Percentiles rank a stretch among this genome's conserved stretches.
These are phyloP conservation scores for Sporodiniella umbellata DNA, from an alignment of 371 early-diverging fungal genomes.

Conservation along the genomic window DNA sequence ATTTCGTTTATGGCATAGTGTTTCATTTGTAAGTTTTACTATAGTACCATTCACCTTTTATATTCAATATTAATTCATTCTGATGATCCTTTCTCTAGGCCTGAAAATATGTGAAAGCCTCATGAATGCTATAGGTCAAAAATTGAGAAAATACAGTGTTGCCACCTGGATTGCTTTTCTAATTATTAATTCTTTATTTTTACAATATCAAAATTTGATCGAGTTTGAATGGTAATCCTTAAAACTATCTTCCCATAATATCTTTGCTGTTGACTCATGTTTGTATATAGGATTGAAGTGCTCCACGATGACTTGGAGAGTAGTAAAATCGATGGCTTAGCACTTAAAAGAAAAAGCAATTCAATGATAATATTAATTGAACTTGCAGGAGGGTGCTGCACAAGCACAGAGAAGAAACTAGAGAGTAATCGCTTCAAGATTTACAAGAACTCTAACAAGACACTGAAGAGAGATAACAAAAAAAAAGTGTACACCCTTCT, in stretches of 20 bases:
- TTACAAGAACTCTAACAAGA: conserved; percentile 7
- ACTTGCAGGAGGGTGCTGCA: conserved; percentile 3
- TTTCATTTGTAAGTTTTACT: conserved; percentile 13
- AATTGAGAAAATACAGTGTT: conserved; percentile 6
- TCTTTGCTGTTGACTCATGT: conserved; percentile 6
- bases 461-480: conserved; percentile 4
- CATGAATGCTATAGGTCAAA: conserved; percentile 6
- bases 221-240: conserved; percentile 9
- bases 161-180: conserved; percentile 12
- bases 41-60: conserved; percentile 10
- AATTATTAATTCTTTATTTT: conserved; percentile 6
- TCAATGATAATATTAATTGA: conserved; percentile 6
- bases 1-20: conserved; percentile 5
- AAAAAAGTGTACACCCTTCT: conserved; percentile 2
- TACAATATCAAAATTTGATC: conserved; percentile 8
- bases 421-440: conserved; percentile 6
- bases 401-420: conserved; percentile 6
- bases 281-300: conserved; percentile 6
- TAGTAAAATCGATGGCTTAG: conserved; percentile 8
- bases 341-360: conserved; percentile 4
- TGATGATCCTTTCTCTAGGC: conserved; percentile 11
- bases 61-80: conserved; percentile 7
- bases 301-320: conserved; percentile 5
- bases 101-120: conserved; percentile 13
- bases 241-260: conserved; percentile 1